Conservation (phyloP, 192 early-diverging fungal genomes). For the Pecoramyces ruminantium region DNA sequence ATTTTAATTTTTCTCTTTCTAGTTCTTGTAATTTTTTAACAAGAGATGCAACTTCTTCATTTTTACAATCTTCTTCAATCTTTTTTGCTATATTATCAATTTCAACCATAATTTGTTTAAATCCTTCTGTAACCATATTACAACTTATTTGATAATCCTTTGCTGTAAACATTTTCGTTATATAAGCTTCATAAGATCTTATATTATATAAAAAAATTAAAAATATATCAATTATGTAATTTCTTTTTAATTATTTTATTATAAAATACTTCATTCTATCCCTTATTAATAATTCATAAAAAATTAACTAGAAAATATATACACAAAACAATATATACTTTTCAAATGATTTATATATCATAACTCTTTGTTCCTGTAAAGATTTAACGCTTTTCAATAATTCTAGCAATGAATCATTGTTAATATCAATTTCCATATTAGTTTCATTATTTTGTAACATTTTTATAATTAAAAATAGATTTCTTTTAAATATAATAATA, state of each 20-base stretch:
- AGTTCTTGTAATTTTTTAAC: neutral
- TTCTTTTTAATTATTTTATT: too few relatives aligned
- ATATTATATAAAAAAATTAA: too few relatives aligned
- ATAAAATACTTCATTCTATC: too few relatives aligned
- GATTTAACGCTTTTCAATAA: neutral
- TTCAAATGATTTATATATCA: neutral
- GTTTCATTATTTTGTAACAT: neutral
- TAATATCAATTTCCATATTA: neutral
- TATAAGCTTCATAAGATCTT: neutral
- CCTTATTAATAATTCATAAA: too few relatives aligned
- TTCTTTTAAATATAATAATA: constrained; percentile 34
- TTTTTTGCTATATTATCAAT: neutral
- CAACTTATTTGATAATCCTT: neutral
- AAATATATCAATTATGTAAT: too few relatives aligned
- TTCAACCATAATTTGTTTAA: neutral
- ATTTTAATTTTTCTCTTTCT: neutral
- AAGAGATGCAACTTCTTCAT: neutral
- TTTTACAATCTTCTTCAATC: neutral
- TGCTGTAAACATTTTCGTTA: neutral
- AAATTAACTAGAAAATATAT: too few relatives aligned
- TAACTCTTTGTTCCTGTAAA: neutral
- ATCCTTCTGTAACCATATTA: neutral
- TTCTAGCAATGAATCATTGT: neutral
- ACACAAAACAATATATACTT: neutral
- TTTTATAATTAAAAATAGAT: constrained; percentile 16